phyloP scores from a whole-genome alignment of 139 green algal genomes.

The Desmodesmus armatus region DNA sequence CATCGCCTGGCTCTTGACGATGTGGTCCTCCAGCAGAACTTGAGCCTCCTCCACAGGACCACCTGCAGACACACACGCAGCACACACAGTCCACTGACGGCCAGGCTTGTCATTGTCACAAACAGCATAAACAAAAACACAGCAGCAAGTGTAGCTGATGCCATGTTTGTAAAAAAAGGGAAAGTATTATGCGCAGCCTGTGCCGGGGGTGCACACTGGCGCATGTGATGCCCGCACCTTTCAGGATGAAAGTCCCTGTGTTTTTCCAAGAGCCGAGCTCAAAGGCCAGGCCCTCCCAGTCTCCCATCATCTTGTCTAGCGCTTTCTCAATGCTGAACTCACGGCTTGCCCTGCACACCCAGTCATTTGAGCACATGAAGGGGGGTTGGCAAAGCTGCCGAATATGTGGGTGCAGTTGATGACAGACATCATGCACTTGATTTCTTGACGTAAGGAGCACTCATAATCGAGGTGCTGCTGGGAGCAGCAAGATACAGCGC shows the following conservation, averaged over 20 bases:
- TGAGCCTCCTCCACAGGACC: constrained; percentile 82
- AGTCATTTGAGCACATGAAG: too few relatives aligned
- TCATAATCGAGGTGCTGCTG: too few relatives aligned
- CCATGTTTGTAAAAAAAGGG: too few relatives aligned
- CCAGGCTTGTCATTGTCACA: background rate
- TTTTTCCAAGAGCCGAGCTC: constrained; percentile 78
- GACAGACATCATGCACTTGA: too few relatives aligned
- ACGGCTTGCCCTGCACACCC: constrained; percentile 39
- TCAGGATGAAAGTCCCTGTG: constrained; percentile 76
- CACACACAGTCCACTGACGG: background rate
- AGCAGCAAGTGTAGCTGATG: too few relatives aligned
- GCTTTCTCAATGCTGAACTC: constrained; percentile 63
- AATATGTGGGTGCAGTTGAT: too few relatives aligned
- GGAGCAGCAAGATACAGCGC: too few relatives aligned
- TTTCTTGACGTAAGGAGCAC: too few relatives aligned
- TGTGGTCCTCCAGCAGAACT: constrained; percentile 85
- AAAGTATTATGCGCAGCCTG: too few relatives aligned
- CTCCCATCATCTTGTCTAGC: constrained; percentile 65
- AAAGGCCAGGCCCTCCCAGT: constrained; percentile 72
- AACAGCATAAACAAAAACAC: too few relatives aligned
- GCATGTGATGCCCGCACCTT: constrained; percentile 50
- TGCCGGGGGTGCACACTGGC: background rate
- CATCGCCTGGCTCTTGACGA: constrained; percentile 78
- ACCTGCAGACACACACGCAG: constrained; percentile 14
- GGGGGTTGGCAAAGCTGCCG: background rate